A percentile compares a stretch with the other conserved stretches of the same genome.
phyloP scores from a whole-genome alignment of 225 moss, liverwort and hornwort genomes.

The Physcomitrellopsis africana region DNA sequence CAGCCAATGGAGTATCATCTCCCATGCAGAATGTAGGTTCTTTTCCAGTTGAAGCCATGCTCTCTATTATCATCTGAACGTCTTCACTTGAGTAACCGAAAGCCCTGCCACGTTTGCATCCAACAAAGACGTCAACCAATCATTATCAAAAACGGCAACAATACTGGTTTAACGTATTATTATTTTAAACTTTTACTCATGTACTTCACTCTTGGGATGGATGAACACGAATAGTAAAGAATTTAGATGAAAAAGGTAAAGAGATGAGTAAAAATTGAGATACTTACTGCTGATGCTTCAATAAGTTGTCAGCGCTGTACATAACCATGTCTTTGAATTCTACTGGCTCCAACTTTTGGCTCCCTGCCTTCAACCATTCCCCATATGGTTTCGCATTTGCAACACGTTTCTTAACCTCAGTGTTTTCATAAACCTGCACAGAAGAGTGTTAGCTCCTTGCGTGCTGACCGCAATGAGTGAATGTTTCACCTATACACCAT shows the following conservation, averaged over 20 bases:
- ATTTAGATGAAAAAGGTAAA: too few species aligned
- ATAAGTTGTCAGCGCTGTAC: constrained; percentile 66
- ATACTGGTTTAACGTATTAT: not conserved
- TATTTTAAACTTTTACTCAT: too few species aligned
- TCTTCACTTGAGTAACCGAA: constrained; percentile 95
- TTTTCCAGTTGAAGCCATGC: constrained; percentile 96
- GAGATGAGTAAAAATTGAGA: too few species aligned
- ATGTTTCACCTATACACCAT: too few species aligned
- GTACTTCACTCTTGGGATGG: too few species aligned
- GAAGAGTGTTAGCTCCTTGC: constrained; percentile 19
- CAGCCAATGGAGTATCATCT: constrained; percentile 88
- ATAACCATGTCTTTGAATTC: constrained; percentile 57
- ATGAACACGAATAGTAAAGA: too few species aligned
- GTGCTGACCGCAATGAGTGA: not conserved
- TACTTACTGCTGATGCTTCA: constrained; percentile 87
- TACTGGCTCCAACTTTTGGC: constrained; percentile 53
- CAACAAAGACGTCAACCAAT: not conserved
- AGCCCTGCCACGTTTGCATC: constrained; percentile 57
- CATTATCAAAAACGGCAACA: not conserved
- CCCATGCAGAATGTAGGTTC: constrained; percentile 99
- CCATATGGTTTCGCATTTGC: constrained; percentile 83
- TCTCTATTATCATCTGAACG: constrained; percentile 96
- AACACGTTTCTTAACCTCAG: constrained; percentile 90
- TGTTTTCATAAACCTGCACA: constrained; percentile 85
- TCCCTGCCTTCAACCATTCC: constrained; percentile 76